Evolutionary conservation across 139 green algal species (phyloP).

Genomic region (Picochlorum sp.): DNA sequence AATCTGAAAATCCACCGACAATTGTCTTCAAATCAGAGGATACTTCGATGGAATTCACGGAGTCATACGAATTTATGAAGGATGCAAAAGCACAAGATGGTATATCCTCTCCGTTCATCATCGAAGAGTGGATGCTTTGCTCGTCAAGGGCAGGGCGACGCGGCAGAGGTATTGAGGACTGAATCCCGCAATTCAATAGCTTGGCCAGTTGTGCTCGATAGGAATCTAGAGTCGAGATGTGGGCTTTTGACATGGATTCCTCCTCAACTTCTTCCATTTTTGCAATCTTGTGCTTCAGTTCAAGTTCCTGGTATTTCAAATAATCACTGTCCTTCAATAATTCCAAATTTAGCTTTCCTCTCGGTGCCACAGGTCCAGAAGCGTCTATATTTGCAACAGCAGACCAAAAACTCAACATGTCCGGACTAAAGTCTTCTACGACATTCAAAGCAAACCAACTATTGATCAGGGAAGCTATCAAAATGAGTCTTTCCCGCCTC

Average conservation of each 20-base stretch:
- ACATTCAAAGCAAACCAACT: no score
- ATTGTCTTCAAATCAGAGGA: slow-evolving; percentile 37
- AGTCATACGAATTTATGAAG: slow-evolving; percentile 78
- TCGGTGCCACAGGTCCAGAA: not conserved
- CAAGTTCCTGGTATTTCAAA: not conserved
- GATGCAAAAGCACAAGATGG: slow-evolving; percentile 84
- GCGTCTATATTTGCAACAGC: not conserved
- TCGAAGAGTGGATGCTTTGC: slow-evolving; percentile 6
- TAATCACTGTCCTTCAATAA: not conserved
- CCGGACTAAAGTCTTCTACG: no score
- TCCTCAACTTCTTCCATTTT: not conserved
- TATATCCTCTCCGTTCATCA: slow-evolving; percentile 33
- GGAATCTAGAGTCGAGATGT: not conserved
- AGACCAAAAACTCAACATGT: no score
- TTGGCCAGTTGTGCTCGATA: not conserved
- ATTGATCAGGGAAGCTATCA: no score
- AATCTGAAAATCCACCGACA: slow-evolving; percentile 82
- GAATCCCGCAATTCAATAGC: not conserved
- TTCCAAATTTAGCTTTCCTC: not conserved
- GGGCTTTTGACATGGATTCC: slow-evolving; percentile 1
- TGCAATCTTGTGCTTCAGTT: not conserved
- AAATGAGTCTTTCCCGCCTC: no score
- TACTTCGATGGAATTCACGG: slow-evolving; percentile 49
- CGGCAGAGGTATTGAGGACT: slow-evolving; percentile 7
- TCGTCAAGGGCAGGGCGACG: not conserved